These are phyloP conservation scores for Orychophragmus violaceus DNA, from an alignment of 345 rosid species.

Conservation along the genomic window DNA sequence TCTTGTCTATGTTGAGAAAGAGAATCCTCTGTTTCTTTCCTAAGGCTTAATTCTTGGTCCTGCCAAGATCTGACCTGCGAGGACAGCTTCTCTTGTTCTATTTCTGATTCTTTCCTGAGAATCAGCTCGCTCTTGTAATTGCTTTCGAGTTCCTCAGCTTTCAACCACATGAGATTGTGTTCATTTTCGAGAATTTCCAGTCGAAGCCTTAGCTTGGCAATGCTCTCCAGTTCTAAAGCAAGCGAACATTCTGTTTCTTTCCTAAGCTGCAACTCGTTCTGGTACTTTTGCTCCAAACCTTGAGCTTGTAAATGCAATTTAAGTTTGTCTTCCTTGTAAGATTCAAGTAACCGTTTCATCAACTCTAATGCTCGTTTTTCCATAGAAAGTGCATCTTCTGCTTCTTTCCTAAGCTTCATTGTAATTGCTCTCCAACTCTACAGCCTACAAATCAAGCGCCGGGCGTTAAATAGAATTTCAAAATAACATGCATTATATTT, in stretches of 20 bases:
- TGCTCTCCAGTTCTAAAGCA: neutral
- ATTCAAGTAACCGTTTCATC: constrained; percentile 8
- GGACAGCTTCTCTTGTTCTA: neutral
- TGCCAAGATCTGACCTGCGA: constrained; percentile 13
- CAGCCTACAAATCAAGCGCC: constrained; percentile 9
- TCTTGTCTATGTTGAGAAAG: neutral
- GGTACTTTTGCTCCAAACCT: neutral
- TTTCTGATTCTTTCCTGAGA: constrained; percentile 8
- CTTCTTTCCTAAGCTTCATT: constrained; percentile 19
- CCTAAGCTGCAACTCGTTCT: neutral
- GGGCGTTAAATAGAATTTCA: neutral
- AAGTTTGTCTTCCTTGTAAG: constrained; percentile 15
- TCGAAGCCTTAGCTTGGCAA: constrained; percentile 24
- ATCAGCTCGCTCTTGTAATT: constrained; percentile 1
- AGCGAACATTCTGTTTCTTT: neutral
- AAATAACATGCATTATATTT: neutral
- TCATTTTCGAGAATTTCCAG: neutral
- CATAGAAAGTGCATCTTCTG: constrained; percentile 7
- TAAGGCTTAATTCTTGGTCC: neutral
- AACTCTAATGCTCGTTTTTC: constrained; percentile 6
- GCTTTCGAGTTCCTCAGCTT: constrained; percentile 6
- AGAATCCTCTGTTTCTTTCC: constrained; percentile 23
- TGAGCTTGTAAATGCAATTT: neutral
- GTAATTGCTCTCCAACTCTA: constrained; percentile 27
- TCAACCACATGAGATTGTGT: too few species aligned